A percentile compares a stretch with the other conserved stretches of the same genome.
Evolutionary conservation across 1,139 yeast species (phyloP).

Genomic region (Yamadazyma kanchanaburiensis): DNA sequence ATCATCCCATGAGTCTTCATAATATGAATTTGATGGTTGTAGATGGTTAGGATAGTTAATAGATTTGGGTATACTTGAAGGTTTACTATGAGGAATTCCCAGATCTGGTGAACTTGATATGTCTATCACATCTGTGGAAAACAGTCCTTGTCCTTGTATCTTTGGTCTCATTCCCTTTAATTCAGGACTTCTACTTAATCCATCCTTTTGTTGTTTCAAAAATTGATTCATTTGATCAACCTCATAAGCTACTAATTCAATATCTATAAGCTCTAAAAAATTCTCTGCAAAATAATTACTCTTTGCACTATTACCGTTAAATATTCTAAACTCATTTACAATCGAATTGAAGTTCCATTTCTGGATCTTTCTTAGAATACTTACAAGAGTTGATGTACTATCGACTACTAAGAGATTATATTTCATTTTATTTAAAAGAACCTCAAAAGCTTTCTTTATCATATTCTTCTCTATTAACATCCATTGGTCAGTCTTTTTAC

Average conservation of each 20-base stretch:
- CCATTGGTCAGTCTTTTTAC: conserved; percentile 53
- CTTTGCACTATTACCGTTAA: conserved; percentile 61
- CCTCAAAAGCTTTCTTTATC: conserved; percentile 53
- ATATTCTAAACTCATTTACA: conserved; percentile 78
- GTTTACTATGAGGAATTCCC: too few relatives aligned
- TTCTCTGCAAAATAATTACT: conserved; percentile 74
- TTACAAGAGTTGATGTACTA: conserved; percentile 74
- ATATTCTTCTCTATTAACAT: conserved; percentile 65
- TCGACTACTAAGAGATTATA: conserved; percentile 77
- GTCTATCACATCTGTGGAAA: too few relatives aligned
- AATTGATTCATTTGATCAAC: conserved; percentile 27
- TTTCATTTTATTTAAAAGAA: conserved; percentile 59
- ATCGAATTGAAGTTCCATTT: conserved; percentile 88
- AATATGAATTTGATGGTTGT: conserved; percentile 11
- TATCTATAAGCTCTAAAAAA: conserved; percentile 67
- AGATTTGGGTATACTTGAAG: too few relatives aligned
- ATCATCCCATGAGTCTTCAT: conserved; percentile 16
- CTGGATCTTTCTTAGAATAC: conserved; percentile 75
- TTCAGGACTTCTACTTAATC: conserved; percentile 12
- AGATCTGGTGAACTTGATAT: too few relatives aligned
- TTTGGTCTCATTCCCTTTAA: too few relatives aligned
- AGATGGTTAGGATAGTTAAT: too few relatives aligned
- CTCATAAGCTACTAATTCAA: conserved; percentile 49
- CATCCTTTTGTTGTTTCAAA: conserved; percentile 6
- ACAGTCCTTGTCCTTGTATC: background rate